Percentiles rank a stretch among this genome's conserved stretches.
Evolutionary conservation across 225 moss, liverwort and hornwort species (phyloP).

Genomic region (Pseudisothecium myosuroides): DNA sequence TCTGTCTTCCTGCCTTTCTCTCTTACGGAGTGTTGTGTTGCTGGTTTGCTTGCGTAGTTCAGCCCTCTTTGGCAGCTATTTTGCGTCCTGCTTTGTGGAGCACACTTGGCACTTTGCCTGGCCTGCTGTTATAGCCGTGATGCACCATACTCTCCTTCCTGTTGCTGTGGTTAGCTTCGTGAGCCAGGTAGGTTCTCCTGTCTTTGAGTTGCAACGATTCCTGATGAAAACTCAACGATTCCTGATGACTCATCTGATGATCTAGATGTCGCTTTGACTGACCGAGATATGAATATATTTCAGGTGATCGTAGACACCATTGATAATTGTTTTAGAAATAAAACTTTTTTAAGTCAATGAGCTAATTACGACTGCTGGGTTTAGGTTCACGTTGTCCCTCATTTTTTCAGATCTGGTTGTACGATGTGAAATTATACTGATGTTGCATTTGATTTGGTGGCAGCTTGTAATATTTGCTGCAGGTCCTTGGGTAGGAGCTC

Average conservation of each 20-base stretch:
- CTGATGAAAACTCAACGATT: conserved; percentile 1
- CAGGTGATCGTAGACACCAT: background rate
- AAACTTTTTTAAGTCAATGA: background rate
- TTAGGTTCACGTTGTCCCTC: background rate
- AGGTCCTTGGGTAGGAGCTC: conserved; percentile 72
- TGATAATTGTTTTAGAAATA: background rate
- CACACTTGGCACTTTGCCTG: conserved; percentile 71
- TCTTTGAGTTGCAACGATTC: background rate
- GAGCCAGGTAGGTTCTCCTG: conserved; percentile 55
- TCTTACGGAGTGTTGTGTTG: conserved; percentile 50
- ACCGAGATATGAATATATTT: background rate
- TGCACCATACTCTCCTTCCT: conserved; percentile 66
- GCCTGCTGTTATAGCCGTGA: conserved; percentile 65
- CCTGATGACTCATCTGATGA: conserved; percentile 2
- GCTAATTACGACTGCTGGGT: background rate
- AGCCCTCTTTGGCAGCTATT: conserved; percentile 70
- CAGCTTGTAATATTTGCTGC: conserved; percentile 79
- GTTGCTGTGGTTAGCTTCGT: conserved; percentile 65
- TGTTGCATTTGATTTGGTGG: background rate
- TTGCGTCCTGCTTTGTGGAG: conserved; percentile 77
- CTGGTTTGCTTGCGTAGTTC: conserved; percentile 56
- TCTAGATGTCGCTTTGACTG: background rate
- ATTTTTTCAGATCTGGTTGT: background rate
- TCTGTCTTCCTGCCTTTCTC: conserved; percentile 40
- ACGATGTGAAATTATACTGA: background rate